Evolutionary conservation across 495 filamentous ascomycete genomes (phyloP).

Genomic region (Penicillium daleae): DNA sequence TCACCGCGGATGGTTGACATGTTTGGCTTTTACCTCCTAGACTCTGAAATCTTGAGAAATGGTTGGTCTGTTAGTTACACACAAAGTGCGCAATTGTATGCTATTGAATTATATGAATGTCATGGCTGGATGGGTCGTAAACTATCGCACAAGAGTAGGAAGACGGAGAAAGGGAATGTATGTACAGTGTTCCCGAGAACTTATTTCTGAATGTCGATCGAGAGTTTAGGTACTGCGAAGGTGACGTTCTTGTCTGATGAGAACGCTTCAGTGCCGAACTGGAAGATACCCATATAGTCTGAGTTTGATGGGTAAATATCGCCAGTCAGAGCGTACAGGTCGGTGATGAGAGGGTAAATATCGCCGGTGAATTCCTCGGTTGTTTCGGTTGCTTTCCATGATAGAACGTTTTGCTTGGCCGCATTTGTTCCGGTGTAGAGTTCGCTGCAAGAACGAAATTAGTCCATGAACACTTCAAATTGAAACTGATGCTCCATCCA

Average conservation of each 20-base stretch:
- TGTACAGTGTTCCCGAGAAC: slow-evolving; percentile 9
- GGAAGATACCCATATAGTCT: slow-evolving; percentile 42
- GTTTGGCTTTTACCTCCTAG: neutral
- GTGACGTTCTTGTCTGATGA: slow-evolving; percentile 34
- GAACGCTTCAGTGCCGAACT: slow-evolving; percentile 45
- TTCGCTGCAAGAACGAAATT: slow-evolving; percentile 23
- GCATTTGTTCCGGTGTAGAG: slow-evolving; percentile 36
- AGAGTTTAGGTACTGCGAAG: slow-evolving; percentile 36
- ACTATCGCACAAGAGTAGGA: slow-evolving; percentile 4
- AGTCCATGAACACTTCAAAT: neutral
- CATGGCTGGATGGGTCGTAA: slow-evolving; percentile 4
- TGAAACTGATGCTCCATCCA: neutral
- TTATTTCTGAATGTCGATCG: slow-evolving; percentile 35
- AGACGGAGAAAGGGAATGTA: slow-evolving; percentile 1
- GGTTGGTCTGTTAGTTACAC: fast-evolving
- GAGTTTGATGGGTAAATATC: slow-evolving; percentile 24
- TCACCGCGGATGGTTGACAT: neutral
- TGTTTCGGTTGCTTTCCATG: slow-evolving; percentile 33
- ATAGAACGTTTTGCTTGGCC: slow-evolving; percentile 34
- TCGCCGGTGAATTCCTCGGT: slow-evolving; percentile 39
- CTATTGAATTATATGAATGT: neutral
- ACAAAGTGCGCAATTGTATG: neutral
- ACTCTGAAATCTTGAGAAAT: neutral
- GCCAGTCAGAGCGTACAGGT: slow-evolving; percentile 27
- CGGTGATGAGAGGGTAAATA: slow-evolving; percentile 39